A percentile compares a stretch with the other conserved stretches of the same genome.
Conservation (phyloP, 345 rosid species). For the Carallia pectinifolia region DNA sequence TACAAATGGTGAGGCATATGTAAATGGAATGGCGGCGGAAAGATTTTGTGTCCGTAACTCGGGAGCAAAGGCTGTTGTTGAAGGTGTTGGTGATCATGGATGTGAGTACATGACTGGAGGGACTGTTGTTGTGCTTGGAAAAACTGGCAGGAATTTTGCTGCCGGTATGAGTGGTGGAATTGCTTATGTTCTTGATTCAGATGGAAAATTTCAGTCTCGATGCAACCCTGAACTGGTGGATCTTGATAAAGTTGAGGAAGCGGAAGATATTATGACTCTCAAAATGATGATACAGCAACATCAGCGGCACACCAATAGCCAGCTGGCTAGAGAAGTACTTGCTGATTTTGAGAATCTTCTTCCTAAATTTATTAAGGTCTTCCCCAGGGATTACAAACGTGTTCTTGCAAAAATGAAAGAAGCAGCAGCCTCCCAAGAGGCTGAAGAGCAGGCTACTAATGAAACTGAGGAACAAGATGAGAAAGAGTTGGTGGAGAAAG, state of each 20-base stretch:
- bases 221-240: slow-evolving; percentile 92
- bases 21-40: slow-evolving; percentile 99
- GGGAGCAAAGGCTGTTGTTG: slow-evolving; percentile 97
- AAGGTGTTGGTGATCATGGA: slow-evolving; percentile 99
- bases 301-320: slow-evolving; percentile 86
- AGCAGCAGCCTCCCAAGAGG: slow-evolving; percentile 44
- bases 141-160: slow-evolving; percentile 98
- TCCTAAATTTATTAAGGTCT: slow-evolving; percentile 81
- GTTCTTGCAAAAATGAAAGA: slow-evolving; percentile 73
- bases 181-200: slow-evolving; percentile 88
- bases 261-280: slow-evolving; percentile 79
- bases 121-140: slow-evolving; percentile 90
- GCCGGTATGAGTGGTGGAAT: slow-evolving; percentile 99
- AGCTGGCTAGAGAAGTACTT: slow-evolving; percentile 79
- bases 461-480: slow-evolving; percentile 62
- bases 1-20: slow-evolving; percentile 85
- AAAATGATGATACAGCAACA: slow-evolving; percentile 98
- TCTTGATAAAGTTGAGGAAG: slow-evolving; percentile 92
- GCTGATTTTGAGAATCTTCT: slow-evolving; percentile 72
- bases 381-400: slow-evolving; percentile 97
- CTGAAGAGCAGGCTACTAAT: slow-evolving; percentile 36
- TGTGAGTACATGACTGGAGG: slow-evolving; percentile 99
- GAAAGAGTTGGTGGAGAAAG: slow-evolving; percentile 49
- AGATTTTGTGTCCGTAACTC: slow-evolving; percentile 98
- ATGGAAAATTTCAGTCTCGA: slow-evolving; percentile 71